Evolutionary conservation across 192 early-diverging fungal genomes (phyloP), one percentile per base, ranked within the genome.

Genomic region (Diversispora epigaea): DNA sequence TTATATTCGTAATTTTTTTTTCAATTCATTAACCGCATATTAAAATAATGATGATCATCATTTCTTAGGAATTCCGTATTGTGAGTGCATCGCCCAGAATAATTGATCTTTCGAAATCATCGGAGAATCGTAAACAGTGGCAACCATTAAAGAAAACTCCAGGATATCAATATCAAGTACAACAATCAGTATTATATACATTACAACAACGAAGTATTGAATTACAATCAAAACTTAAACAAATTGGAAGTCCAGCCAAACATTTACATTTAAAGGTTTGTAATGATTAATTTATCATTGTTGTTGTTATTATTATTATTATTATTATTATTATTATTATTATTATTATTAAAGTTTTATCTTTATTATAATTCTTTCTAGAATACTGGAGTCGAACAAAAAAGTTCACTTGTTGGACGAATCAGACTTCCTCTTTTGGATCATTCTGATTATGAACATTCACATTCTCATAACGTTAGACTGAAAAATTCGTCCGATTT

Each of bases 151-250:
- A 80, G 49, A 81, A 76, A 3, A 62, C 69, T 17, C 84, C 87
- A 9, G 81, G 80, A 39, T 89, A 83, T 75, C 86, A 89, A 32
- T 89, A 84, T 74, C 84, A 86, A 61, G 75, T 78, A 46, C 85
- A 89, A 47, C 87, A 86, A 66, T 81, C 84, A 21, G 83, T 84
- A 1, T 56, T 88, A 19, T 68, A 85, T 58, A 88, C 85, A 19
- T 77, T 88, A 41, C 83, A 86, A 45, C 76, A 84, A 66, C 77
- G 87, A 54, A 84, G 84, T 60, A 71, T 81, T 22, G 85, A 88
- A 58, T 78, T 88, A 49, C 80, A 83, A 62, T 47, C 45, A 25
- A 74, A 74, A 62, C 44, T 74, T 22, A 43, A 46, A 62, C 68
- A 77, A 21, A 22, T 77, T 1, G 68, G 70, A 6, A 77, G 73